Base-by-base conservation (phyloP, 805 yeast species). In the Tetrapisispora phaffii region DNA sequence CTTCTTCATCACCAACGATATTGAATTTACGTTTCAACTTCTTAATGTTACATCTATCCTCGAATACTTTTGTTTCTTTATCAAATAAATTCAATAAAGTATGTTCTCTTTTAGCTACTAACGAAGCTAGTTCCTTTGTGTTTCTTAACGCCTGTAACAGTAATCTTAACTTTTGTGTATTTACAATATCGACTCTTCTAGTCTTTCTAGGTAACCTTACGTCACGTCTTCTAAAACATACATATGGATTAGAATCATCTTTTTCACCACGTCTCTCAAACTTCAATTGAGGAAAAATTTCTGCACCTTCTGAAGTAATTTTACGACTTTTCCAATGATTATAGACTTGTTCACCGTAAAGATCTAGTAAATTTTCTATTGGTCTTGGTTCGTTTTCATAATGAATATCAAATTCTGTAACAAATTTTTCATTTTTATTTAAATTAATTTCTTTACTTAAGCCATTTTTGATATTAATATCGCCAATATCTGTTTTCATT, bases 181-280 rank as follows among this genome's bases (percentile, higher is more conserved):
- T 87, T 55, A 87, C 85, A 29, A 85, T 76, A 67, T 93, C 98
- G 0, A 96, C 85, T 51, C 97, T 78, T 63, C 98, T 79, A 0
- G 98, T 93, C 63, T 93, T 93, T 63, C 98, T 82, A 26, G 94
- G 93, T 60, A 85, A 97, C 52, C 98, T 79, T 52, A 87, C 82
- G 59, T 89, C 97, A 63, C 98, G 82, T 53, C 96, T 80, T 57
- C 98, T 77, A 71, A 93, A 93, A 68, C 97, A 87, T 34, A 87
- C 82, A 63, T 93, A 93, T 1, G 98, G 97, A 63, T 93, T 97
- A 48, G 76, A 77, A 57, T 89, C 97, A 57, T 89, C 97, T 58
- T 88, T 88, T 47, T 86, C 93, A 45, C 77, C 77, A 21, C 85
- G 85, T 54, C 85, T 89, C 67, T 89, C 97, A 61, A 85, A 88